These are phyloP conservation scores for Parietaria judaica DNA, from an alignment of 306 rosid species.

Conservation along the genomic window DNA sequence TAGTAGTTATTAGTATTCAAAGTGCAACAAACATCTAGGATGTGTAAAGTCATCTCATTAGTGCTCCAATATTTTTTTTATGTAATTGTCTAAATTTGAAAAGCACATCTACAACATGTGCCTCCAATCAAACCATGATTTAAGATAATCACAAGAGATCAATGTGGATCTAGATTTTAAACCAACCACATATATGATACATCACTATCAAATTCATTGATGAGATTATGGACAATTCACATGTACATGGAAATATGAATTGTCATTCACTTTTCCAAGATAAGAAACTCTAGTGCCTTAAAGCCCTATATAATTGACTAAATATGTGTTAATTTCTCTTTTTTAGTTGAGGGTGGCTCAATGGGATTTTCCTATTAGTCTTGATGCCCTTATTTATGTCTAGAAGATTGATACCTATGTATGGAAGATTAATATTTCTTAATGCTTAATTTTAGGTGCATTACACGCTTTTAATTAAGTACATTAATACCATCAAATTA, in stretches of 20 bases:
- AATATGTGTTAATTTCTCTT: not conserved
- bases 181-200: not conserved
- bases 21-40: constrained; percentile 12
- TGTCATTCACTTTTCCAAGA: not conserved
- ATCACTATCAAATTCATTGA: constrained; percentile 7
- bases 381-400: not conserved
- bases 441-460: too few species aligned
- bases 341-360: not conserved
- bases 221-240: constrained; percentile 2
- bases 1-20: not conserved
- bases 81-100: not conserved
- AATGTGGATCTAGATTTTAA: not conserved
- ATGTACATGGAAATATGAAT: not conserved
- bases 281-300: constrained; percentile 8
- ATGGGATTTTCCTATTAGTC: not conserved
- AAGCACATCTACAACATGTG: not conserved
- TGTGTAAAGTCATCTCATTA: constrained; percentile 7
- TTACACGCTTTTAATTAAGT: not conserved
- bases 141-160: not conserved
- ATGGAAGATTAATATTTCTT: not conserved
- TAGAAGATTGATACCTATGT: not conserved
- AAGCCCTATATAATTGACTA: not conserved
- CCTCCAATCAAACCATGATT: constrained; percentile 16
- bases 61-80: not conserved
- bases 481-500: not conserved